Percentiles rank a stretch among this genome's conserved stretches.
Conservation (phyloP, 257 asterid species). For the Petunia secreta region DNA sequence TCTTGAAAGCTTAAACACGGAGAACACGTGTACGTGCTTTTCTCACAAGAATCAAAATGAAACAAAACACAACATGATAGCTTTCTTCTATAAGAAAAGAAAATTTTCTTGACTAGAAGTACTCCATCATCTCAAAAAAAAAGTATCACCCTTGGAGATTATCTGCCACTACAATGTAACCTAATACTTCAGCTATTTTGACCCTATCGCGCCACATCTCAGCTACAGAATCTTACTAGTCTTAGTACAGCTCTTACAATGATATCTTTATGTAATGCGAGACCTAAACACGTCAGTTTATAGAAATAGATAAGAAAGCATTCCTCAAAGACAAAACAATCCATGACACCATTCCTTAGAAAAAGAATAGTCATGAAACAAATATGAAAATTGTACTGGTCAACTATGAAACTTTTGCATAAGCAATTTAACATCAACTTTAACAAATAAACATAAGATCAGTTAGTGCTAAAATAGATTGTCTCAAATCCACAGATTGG, state of each 20-base stretch:
- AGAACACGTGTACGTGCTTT: not conserved
- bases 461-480: not conserved
- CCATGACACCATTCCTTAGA: not conserved
- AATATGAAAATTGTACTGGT: not conserved
- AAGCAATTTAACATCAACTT: not conserved
- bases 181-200: not conserved
- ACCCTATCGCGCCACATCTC: not conserved
- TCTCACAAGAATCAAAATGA: not conserved
- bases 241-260: not conserved
- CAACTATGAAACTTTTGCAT: conserved; percentile 1
- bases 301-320: not conserved
- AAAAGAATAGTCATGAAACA: conserved; percentile 13
- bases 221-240: not conserved
- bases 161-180: not conserved
- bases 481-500: not conserved
- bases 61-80: not conserved
- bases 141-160: not conserved
- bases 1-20: not conserved
- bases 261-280: not conserved
- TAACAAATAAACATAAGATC: not conserved
- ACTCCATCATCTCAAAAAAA: not conserved
- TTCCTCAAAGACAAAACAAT: not conserved
- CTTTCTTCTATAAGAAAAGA: not conserved
- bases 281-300: not conserved
- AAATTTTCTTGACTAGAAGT: not conserved